These are phyloP conservation scores for Colletotrichum costaricense DNA, from an alignment of 2,329 filamentous ascomycete genomes.

Conservation along the genomic window DNA sequence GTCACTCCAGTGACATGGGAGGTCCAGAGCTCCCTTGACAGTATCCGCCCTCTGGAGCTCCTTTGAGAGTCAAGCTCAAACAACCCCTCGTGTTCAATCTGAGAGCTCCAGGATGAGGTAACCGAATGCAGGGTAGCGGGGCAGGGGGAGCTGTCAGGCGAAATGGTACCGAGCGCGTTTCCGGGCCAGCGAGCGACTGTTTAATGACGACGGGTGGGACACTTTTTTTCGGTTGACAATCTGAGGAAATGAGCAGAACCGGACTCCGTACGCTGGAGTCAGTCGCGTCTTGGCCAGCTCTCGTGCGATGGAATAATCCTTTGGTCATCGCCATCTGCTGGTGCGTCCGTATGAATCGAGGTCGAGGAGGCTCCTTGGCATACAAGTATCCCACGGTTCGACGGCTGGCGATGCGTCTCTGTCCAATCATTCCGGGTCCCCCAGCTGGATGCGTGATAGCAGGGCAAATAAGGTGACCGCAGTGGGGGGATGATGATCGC, in stretches of 20 bases:
- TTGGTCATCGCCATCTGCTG: neutral
- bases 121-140: slow-evolving; percentile 31
- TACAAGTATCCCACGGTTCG: neutral
- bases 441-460: neutral
- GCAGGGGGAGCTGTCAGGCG: slow-evolving; percentile 33
- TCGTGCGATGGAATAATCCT: neutral
- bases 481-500: slow-evolving; percentile 31
- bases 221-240: slow-evolving; percentile 1
- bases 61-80: neutral
- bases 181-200: slow-evolving; percentile 29
- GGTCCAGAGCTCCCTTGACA: slow-evolving; percentile 3
- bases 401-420: neutral
- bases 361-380: neutral
- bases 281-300: neutral
- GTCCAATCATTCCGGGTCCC: slow-evolving; percentile 6
- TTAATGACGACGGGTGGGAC: slow-evolving; percentile 27
- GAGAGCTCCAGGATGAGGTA: slow-evolving; percentile 25
- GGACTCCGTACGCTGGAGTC: neutral
- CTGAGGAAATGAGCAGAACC: slow-evolving; percentile 26
- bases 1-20: neutral
- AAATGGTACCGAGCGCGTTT: slow-evolving; percentile 34
- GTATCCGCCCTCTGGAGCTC: neutral
- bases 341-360: neutral
- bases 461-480: slow-evolving; percentile 19
- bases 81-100: slow-evolving; percentile 33